Percentiles rank a stretch among this genome's conserved stretches.
phyloP scores from a whole-genome alignment of 1,139 yeast species.

The Zygoascus meyerae region DNA sequence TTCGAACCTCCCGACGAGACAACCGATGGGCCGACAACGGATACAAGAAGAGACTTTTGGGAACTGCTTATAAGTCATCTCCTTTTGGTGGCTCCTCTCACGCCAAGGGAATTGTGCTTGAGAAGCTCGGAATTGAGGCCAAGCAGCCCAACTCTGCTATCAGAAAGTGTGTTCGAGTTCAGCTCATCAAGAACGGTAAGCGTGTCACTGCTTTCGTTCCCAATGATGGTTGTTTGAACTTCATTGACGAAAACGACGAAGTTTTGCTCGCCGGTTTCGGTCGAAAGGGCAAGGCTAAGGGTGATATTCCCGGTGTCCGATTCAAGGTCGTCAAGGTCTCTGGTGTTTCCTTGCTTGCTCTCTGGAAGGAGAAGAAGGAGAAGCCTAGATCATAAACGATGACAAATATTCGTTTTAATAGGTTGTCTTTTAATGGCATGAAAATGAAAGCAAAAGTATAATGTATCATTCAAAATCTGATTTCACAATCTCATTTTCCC shows the following conservation, averaged over 20 bases:
- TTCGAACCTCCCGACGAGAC: conserved; percentile 99
- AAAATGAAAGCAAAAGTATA: background rate
- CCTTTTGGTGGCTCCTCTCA: conserved; percentile 99
- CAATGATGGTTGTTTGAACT: conserved; percentile 99
- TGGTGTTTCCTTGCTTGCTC: conserved; percentile 99
- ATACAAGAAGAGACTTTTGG: conserved; percentile 97
- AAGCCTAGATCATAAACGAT: conserved; percentile 93
- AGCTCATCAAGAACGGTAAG: conserved; percentile 99
- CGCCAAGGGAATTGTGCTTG: conserved; percentile 99
- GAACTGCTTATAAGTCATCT: conserved; percentile 99
- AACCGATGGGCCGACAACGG: conserved; percentile 99
- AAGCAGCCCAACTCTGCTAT: conserved; percentile 99
- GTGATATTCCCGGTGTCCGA: conserved; percentile 99
- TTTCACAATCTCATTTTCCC: conserved; percentile 1
- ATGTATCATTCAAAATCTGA: conserved; percentile 7
- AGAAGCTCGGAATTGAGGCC: conserved; percentile 99
- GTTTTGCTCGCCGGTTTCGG: conserved; percentile 99
- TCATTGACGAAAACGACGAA: conserved; percentile 99
- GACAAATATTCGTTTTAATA: background rate
- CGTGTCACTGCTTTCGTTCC: conserved; percentile 99
- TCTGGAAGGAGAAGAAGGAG: conserved; percentile 99
- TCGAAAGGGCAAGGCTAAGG: conserved; percentile 99
- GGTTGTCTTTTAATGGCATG: background rate
- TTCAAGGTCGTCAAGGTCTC: conserved; percentile 99
- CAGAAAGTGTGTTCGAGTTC: conserved; percentile 99